phyloP scores from a whole-genome alignment of 2,329 filamentous ascomycete genomes.

The Diaporthe sp. region DNA sequence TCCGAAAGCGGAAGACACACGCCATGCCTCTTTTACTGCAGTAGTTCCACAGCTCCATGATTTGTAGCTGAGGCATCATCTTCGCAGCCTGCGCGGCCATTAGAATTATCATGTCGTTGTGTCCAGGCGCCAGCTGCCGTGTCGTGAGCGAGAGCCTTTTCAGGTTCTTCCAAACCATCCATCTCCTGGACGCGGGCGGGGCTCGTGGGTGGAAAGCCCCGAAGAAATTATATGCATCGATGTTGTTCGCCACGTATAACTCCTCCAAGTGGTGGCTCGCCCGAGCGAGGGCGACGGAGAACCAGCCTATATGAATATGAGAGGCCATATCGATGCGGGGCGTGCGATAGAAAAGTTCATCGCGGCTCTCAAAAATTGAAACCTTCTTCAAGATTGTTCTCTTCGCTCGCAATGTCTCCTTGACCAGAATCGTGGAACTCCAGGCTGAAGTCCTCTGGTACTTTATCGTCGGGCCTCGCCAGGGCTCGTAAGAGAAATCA shows the following conservation, averaged over 20 bases:
- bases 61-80: background rate
- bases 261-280: constrained; percentile 6
- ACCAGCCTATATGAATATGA: accelerated
- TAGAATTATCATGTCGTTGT: background rate
- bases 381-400: background rate
- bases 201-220: background rate
- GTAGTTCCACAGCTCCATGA: background rate
- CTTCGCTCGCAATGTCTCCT: background rate
- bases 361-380: background rate
- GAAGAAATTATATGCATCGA: background rate
- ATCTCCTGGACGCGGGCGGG: background rate
- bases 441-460: background rate
- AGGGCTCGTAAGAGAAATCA: background rate
- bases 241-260: background rate
- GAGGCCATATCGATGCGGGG: no score
- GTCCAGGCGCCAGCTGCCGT: background rate
- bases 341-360: background rate
- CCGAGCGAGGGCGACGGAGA: background rate
- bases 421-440: background rate
- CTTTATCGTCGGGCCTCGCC: background rate
- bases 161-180: constrained; percentile 4
- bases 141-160: background rate
- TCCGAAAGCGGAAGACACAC: background rate
- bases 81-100: background rate
- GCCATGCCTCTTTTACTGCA: background rate